Evolutionary conservation across 2,329 filamentous ascomycete species (phyloP), one percentile per base, ranked within the genome.

Genomic region (Chrysosporium keratinophilum): DNA sequence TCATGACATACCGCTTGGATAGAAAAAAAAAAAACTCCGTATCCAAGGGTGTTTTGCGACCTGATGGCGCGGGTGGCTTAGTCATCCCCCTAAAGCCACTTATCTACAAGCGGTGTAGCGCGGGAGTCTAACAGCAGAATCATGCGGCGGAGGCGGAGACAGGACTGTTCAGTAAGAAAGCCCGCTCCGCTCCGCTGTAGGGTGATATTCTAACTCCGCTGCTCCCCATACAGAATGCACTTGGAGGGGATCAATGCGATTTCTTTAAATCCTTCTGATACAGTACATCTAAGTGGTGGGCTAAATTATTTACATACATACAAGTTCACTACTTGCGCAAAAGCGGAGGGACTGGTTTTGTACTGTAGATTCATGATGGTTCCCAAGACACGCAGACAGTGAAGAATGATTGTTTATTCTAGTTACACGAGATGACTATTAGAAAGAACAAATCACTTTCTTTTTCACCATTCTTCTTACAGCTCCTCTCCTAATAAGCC

Each of bases 141-240:
- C 2, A 35, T 15, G 43, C 23, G n/a, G 28, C 14, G 41, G 41
- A 5, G 41, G 41, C 19, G 41, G 41, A 20, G 23, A 9, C 19
- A 17, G 41, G 23, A 7, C 23, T 11, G 41, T 43, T 10, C 17
- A 12, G 19, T n/a, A 7, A 20, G 10, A 28, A 47, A 37, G 31
- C 45, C 31, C 45, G 33, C 45, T 47, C 45, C 45, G 45, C 33
- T 47, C 45, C 45, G 33, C 45, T 23, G 10, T n/a, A n/a, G 44
- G 11, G 3, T 12, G n/a, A 37, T n/a, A 12, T 5, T 37, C 11
- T 14, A 28, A 28, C 23, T 28, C 23, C 23, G 23, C 23, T 28
- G 23, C n/a, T n/a, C n/a, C n/a, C n/a, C n/a, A n/a, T n/a, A n/a
- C n/a, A n/a, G n/a, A n/a, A n/a, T n/a, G n/a, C n/a, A n/a, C n/a